Percentiles rank a stretch among this genome's conserved stretches.
phyloP scores from a whole-genome alignment of 1,284 basidiomycete species.

The Leucoagaricus sp. region DNA sequence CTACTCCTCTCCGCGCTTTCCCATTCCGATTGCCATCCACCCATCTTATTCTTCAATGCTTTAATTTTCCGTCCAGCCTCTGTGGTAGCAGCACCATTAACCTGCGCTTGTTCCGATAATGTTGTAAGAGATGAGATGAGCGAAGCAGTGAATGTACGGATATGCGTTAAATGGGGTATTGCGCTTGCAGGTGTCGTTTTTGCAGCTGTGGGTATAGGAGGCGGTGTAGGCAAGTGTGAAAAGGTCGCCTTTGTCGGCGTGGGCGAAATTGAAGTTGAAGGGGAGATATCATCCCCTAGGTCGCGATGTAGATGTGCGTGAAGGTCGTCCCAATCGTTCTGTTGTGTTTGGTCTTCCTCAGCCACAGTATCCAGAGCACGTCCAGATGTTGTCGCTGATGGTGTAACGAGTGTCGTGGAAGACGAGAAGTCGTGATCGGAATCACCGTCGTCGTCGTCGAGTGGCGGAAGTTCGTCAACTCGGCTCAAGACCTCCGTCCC shows the following conservation, averaged over 20 bases:
- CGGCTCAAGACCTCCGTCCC: conserved; percentile 71
- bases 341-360: conserved; percentile 42
- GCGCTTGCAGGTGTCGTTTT: conserved; percentile 53
- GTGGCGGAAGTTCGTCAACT: conserved; percentile 59
- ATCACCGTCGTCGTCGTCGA: conserved; percentile 50
- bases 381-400: conserved; percentile 3
- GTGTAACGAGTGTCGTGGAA: conserved; percentile 11
- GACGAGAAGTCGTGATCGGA: conserved; percentile 36
- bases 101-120: conserved; percentile 84
- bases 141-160: conserved; percentile 71
- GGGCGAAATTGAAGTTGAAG: conserved; percentile 35
- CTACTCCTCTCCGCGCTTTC: conserved; percentile 80
- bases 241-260: conserved; percentile 57
- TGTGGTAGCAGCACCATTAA: conserved; percentile 78
- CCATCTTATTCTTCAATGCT: conserved; percentile 77
- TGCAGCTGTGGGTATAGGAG: conserved; percentile 39
- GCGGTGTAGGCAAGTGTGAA: conserved; percentile 38
- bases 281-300: conserved; percentile 33
- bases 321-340: conserved; percentile 64
- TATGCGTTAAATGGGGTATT: conserved; percentile 62
- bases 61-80: conserved; percentile 83
- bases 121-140: conserved; percentile 72
- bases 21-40: conserved; percentile 75
- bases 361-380: conserved; percentile 26
- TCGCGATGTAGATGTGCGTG: conserved; percentile 13